These are phyloP conservation scores for Pseudomonodictys pantanalensis DNA, from an alignment of 495 filamentous ascomycete genomes.

Conservation along the genomic window DNA sequence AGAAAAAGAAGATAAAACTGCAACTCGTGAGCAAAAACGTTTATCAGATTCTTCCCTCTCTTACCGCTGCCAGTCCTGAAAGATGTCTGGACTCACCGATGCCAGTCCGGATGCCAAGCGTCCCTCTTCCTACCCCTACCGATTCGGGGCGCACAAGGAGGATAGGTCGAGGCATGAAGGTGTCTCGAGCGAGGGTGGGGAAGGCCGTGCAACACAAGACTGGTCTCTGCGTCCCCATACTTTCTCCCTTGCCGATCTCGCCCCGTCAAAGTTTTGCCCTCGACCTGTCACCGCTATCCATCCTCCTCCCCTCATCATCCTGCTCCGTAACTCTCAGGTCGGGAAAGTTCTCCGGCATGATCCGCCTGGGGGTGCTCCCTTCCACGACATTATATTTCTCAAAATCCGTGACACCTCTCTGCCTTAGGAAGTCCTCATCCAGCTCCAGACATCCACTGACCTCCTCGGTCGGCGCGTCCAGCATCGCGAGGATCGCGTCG, in stretches of 20 bases:
- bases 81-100: too few species aligned
- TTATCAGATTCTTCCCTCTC: too few species aligned
- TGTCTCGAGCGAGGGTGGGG: too few species aligned
- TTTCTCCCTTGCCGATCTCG: neutral
- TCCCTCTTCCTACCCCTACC: too few species aligned
- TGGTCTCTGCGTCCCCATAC: neutral
- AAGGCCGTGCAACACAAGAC: neutral
- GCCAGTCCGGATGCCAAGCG: too few species aligned
- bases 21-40: too few species aligned
- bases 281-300: slow-evolving; percentile 59
- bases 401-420: slow-evolving; percentile 68
- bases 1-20: too few species aligned
- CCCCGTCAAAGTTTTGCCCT: slow-evolving; percentile 37
- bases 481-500: slow-evolving; percentile 73
- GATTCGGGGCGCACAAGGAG: too few species aligned
- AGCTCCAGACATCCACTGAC: slow-evolving; percentile 73
- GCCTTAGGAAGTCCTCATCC: slow-evolving; percentile 79
- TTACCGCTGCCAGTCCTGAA: too few species aligned
- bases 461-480: slow-evolving; percentile 54
- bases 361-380: slow-evolving; percentile 63
- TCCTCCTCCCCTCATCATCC: slow-evolving; percentile 71
- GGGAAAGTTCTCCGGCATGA: slow-evolving; percentile 74
- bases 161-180: too few species aligned
- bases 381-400: slow-evolving; percentile 66
- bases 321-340: slow-evolving; percentile 73